Conservation (phyloP, 305 asterid genomes). For the Caryopteris hybrid region DNA sequence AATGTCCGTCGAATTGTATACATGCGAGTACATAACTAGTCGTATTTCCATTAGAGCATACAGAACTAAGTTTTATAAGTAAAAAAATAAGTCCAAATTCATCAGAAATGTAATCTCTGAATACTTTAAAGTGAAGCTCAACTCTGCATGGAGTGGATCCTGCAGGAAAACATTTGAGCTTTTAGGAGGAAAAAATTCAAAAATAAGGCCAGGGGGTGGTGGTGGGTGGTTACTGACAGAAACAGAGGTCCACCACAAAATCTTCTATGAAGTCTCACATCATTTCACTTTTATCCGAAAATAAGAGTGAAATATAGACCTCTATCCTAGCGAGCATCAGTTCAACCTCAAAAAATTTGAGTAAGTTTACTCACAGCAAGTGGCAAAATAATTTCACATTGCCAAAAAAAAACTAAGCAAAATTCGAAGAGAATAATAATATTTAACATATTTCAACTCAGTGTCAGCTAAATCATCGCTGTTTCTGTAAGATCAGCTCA, state of each 20-base stretch:
- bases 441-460: background rate
- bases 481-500: constrained; percentile 10
- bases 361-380: background rate
- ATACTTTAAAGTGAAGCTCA: background rate
- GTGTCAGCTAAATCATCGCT: constrained; percentile 10
- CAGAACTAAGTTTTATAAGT: too few species aligned
- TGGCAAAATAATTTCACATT: constrained; percentile 6
- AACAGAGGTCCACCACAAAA: background rate
- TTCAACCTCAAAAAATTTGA: background rate
- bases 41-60: background rate
- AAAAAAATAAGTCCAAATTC: background rate
- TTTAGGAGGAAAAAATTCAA: too few species aligned
- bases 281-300: background rate
- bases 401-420: constrained; percentile 7
- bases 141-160: too few species aligned
- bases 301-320: background rate
- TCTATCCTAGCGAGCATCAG: background rate
- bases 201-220: too few species aligned
- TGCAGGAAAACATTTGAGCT: too few species aligned
- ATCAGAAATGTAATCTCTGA: constrained; percentile 1
- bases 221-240: too few species aligned
- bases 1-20: background rate
- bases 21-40: background rate
- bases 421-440: background rate
- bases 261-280: background rate